Evolutionary conservation across 305 asterid species (phyloP).

Genomic region (Fraxinus albicans): DNA sequence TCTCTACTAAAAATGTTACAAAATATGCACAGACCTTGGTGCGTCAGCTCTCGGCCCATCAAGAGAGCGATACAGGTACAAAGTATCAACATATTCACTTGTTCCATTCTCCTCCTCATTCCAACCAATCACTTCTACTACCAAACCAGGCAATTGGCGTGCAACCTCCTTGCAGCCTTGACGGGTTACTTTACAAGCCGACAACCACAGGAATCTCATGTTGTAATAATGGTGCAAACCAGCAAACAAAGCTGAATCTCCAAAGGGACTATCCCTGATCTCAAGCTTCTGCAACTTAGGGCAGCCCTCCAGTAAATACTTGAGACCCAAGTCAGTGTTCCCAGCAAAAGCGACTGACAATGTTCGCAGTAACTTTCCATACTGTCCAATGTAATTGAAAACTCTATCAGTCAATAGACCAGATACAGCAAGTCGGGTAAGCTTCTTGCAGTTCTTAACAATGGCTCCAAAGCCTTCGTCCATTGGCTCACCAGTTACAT

Average conservation of each 20-base stretch:
- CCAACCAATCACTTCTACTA: constrained; percentile 39
- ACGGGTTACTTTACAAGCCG: constrained; percentile 41
- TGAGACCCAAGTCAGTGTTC: constrained; percentile 43
- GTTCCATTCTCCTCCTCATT: constrained; percentile 16
- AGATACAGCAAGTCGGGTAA: constrained; percentile 51
- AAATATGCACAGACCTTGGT: constrained; percentile 36
- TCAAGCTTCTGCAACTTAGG: constrained; percentile 51
- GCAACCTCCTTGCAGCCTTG: constrained; percentile 43
- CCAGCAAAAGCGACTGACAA: constrained; percentile 58
- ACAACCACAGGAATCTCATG: constrained; percentile 61
- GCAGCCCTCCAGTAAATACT: constrained; percentile 49
- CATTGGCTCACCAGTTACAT: constrained; percentile 47
- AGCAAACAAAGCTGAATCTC: constrained; percentile 43
- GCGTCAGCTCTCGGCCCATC: constrained; percentile 57
- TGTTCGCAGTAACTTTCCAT: constrained; percentile 48
- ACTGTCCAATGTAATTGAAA: constrained; percentile 43
- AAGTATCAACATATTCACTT: constrained; percentile 35
- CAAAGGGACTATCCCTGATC: constrained; percentile 59
- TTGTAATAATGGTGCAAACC: constrained; percentile 52
- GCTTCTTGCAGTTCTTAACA: constrained; percentile 59
- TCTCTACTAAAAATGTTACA: constrained; percentile 23
- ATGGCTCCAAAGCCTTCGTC: constrained; percentile 63
- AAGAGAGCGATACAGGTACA: constrained; percentile 56
- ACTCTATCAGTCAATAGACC: constrained; percentile 52
- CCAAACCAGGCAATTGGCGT: constrained; percentile 39